A percentile compares a stretch with the other conserved stretches of the same genome.
These are phyloP conservation scores for Hypoxylon lienhwacheense DNA, from an alignment of 495 filamentous ascomycete species.

Conservation along the genomic window DNA sequence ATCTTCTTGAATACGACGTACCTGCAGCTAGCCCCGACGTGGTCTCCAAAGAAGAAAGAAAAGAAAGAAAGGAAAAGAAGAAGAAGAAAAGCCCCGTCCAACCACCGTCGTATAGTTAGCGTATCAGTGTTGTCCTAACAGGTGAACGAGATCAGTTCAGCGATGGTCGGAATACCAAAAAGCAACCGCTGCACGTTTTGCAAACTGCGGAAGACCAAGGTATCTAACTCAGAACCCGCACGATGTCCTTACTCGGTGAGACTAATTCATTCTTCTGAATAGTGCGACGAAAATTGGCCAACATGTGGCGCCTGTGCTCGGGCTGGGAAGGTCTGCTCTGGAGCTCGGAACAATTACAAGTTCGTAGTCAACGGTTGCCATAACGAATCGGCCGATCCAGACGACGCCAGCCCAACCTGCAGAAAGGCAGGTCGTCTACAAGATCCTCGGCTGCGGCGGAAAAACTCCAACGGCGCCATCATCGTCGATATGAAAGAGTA, in stretches of 20 bases:
- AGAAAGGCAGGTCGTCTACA: constrained; percentile 1
- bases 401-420: constrained; percentile 10
- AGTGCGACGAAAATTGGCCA: constrained; percentile 50
- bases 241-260: not conserved
- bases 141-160: not conserved
- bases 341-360: constrained; percentile 36
- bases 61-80: too few relatives aligned
- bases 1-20: constrained; percentile 12
- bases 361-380: constrained; percentile 40
- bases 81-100: not conserved
- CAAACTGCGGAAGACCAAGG: constrained; percentile 38
- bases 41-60: not conserved
- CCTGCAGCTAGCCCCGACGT: constrained; percentile 4
- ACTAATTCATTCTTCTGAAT: constrained; percentile 7
- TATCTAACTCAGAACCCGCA: not conserved
- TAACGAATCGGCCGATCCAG: constrained; percentile 23
- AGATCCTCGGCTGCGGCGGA: constrained; percentile 8
- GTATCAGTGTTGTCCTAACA: constrained; percentile 1
- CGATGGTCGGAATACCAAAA: constrained; percentile 39
- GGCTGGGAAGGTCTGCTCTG: constrained; percentile 42
- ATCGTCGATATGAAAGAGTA: constrained; percentile 32
- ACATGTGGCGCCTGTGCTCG: constrained; percentile 45
- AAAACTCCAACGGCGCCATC: constrained; percentile 7
- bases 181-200: constrained; percentile 39
- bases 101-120: not conserved